These are phyloP conservation scores for Macroventuria anomochaeta DNA, from an alignment of 2,329 filamentous ascomycete genomes.

Conservation along the genomic window DNA sequence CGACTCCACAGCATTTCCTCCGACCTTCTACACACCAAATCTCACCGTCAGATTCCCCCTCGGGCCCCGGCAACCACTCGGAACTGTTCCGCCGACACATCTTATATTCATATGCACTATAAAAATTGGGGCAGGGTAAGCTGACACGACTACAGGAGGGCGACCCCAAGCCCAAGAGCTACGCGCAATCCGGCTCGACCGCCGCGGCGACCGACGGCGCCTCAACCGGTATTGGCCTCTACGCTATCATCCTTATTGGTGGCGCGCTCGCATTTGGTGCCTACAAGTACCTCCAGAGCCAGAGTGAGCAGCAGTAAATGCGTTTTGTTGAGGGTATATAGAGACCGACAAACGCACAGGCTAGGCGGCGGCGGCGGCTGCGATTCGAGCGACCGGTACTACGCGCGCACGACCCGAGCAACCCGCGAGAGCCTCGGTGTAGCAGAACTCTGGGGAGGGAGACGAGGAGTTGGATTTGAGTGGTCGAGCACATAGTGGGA, in stretches of 20 bases:
- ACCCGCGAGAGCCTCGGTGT: not conserved
- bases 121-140: not conserved
- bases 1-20: not conserved
- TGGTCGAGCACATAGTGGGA: not conserved
- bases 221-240: slow-evolving; percentile 77
- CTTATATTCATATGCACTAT: not conserved
- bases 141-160: slow-evolving; percentile 60
- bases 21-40: not conserved
- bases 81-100: slow-evolving; percentile 28
- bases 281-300: slow-evolving; percentile 82
- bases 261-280: slow-evolving; percentile 77
- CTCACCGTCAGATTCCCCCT: not conserved
- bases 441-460: not conserved
- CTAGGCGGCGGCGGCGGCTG: not conserved
- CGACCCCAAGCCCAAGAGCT: slow-evolving; percentile 75
- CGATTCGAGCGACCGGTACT: not conserved
- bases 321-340: not conserved
- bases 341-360: not conserved
- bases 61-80: slow-evolving; percentile 15
- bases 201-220: slow-evolving; percentile 55
- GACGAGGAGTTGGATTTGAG: not conserved
- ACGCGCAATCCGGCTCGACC: slow-evolving; percentile 57
- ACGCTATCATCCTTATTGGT: slow-evolving; percentile 79
- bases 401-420: not conserved
- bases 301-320: slow-evolving; percentile 28